Base-by-base conservation (phyloP, 176 grass and related monocot genomes). In the Chloris gayana region DNA sequence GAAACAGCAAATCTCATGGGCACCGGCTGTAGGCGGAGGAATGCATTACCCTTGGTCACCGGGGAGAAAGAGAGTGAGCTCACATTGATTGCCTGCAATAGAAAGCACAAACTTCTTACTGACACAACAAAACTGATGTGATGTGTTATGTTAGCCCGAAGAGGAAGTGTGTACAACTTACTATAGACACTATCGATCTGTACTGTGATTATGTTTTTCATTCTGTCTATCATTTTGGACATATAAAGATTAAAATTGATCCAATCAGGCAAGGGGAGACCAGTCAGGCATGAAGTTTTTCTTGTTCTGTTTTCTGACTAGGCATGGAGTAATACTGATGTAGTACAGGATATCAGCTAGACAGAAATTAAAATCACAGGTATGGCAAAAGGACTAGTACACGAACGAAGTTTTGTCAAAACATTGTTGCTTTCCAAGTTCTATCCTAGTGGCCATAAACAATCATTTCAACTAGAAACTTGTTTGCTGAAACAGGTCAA, bases 61-160 rank as follows among this genome's bases (percentile, higher is more conserved):
- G 77, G 1, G 10, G 85, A 69, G 82, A 91, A 78, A 54, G 85
- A 45, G 13, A 85, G 19, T 9, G 72, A 91, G 27, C 35, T 91
- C 6, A 61, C 41, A 45, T 64, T 89, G 65, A 61, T 34, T 6
- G 87, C 87, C 82, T 89, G 76, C 4, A 80, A 71, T 64, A 45
- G 7, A 81, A 18, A 41, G 33, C 57, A 69, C 12, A 19, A 34
- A 14, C 45, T 39, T 61, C 3, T 60, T 50, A 18, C 2, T 75
- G 14, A 81, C 62, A 75, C 4, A 49, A 75, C 2, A 69, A 3
- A 60, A 61, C 3, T 33, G 32, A 33, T 11, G 30, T 2, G n/a
- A 27, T 14, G 10, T 9, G 2, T 31, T 60, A 59, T 17, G n/a
- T n/a, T n/a, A n/a, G n/a, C n/a, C 15, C 1, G 9, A 34, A 19